Conservation (phyloP, 2,329 filamentous ascomycete species). For the Fonsecaea multimorphosa region DNA sequence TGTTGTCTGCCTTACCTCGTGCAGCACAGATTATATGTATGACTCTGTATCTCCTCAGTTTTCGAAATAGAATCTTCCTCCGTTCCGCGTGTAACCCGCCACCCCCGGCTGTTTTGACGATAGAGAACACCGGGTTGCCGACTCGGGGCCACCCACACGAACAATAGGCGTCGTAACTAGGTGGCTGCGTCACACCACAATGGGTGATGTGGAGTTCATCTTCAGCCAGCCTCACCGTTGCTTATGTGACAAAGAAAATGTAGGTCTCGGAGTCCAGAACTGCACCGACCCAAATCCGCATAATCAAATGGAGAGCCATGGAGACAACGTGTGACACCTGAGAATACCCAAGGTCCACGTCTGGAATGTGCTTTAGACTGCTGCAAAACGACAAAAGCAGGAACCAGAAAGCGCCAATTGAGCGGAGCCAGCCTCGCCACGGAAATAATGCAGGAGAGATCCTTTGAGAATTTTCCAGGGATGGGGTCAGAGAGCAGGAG, state of each 20-base stretch:
- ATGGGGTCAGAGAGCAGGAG: not conserved
- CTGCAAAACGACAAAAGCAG: not conserved
- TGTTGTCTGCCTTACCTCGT: constrained; percentile 1
- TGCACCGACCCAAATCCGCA: not conserved
- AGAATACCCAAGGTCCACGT: not conserved
- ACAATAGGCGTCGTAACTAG: constrained; percentile 3
- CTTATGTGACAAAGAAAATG: constrained; percentile 1
- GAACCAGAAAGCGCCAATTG: not conserved
- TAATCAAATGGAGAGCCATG: not conserved
- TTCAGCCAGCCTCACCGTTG: not conserved
- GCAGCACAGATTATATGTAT: not conserved
- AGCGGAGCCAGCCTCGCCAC: not conserved
- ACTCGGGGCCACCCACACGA: not conserved
- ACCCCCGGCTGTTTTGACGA: not conserved
- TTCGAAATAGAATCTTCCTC: constrained; percentile 7
- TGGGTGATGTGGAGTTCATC: not conserved
- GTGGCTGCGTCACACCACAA: constrained; percentile 3
- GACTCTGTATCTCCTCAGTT: not conserved
- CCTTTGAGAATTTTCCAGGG: not conserved
- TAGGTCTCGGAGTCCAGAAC: not conserved
- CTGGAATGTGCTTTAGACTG: not conserved
- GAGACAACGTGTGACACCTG: not conserved
- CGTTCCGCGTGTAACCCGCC: constrained; percentile 19
- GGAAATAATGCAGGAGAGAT: not conserved
- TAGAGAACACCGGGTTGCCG: not conserved